Conservation (phyloP, 2,329 filamentous ascomycete genomes). For the Paecilomyces niveus region DNA sequence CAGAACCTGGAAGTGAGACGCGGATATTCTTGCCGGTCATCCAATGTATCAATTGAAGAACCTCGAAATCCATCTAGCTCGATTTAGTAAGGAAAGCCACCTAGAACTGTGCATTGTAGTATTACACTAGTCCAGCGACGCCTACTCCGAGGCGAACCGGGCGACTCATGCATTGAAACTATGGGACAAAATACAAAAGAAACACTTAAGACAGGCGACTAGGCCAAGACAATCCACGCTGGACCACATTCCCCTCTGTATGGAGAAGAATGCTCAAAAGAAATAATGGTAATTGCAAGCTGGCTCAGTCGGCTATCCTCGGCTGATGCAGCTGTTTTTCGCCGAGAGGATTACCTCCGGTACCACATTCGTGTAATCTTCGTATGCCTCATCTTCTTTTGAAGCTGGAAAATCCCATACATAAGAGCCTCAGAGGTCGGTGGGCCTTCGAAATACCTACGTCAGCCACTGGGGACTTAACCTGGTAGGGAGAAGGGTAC, state of each 20-base stretch:
- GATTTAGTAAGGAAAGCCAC: background rate
- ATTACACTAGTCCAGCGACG: background rate
- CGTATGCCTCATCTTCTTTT: conserved; percentile 66
- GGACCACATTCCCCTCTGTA: background rate
- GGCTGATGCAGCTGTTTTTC: background rate
- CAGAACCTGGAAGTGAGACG: background rate
- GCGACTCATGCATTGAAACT: background rate
- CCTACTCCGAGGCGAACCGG: background rate
- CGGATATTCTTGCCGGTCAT: background rate
- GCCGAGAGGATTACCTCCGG: conserved; percentile 34
- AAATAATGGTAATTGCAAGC: background rate
- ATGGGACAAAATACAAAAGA: background rate
- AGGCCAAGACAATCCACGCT: background rate
- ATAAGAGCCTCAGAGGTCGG: conserved; percentile 50
- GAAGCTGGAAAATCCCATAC: conserved; percentile 68
- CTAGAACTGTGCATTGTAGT: background rate
- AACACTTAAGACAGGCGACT: background rate
- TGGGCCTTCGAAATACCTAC: conserved; percentile 28
- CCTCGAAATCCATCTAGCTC: background rate
- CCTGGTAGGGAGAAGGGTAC: conserved; percentile 20
- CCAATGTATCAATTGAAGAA: background rate
- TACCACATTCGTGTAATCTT: conserved; percentile 54
- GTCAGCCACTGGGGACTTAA: conserved; percentile 6
- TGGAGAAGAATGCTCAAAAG: background rate
- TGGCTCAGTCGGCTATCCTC: background rate